These are phyloP conservation scores for Flaveria brownii DNA, from an alignment of 129 eudicot species.

Conservation along the genomic window DNA sequence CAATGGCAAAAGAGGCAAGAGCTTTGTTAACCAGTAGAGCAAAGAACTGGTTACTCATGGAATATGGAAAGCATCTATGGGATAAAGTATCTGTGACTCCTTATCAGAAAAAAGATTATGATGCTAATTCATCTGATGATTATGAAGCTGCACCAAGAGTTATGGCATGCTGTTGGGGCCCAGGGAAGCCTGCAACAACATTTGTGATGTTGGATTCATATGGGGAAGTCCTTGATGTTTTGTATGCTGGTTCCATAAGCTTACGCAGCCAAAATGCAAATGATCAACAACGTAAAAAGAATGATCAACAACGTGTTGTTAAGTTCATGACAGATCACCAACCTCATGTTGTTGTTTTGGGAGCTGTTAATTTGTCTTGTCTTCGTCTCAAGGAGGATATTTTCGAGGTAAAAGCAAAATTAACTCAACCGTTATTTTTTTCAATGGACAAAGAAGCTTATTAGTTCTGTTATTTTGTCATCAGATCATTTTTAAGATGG, in stretches of 20 bases:
- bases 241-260: slow-evolving; percentile 71
- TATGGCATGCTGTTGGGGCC: slow-evolving; percentile 99
- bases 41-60: slow-evolving; percentile 62
- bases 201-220: slow-evolving; percentile 95
- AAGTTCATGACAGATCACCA: slow-evolving; percentile 93
- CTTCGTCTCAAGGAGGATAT: slow-evolving; percentile 68
- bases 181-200: slow-evolving; percentile 92
- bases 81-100: slow-evolving; percentile 82
- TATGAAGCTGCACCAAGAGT: slow-evolving; percentile 91
- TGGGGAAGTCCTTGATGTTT: slow-evolving; percentile 83
- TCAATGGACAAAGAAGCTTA: background rate
- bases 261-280: slow-evolving; percentile 61
- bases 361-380: slow-evolving; percentile 84
- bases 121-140: slow-evolving; percentile 46
- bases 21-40: slow-evolving; percentile 75
- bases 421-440: background rate
- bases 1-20: slow-evolving; percentile 95
- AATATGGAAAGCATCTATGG: slow-evolving; percentile 78
- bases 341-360: slow-evolving; percentile 80
- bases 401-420: slow-evolving; percentile 58
- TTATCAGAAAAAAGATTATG: slow-evolving; percentile 65
- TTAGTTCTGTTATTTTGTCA: slow-evolving; percentile 13
- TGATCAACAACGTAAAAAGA: slow-evolving; percentile 84
- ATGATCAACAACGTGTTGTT: slow-evolving; percentile 75
- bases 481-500: slow-evolving; percentile 79